Evolutionary conservation across 176 grass and related monocot genomes (phyloP), one percentile per base, ranked within the genome.

Genomic region (Oryza meridionalis): DNA sequence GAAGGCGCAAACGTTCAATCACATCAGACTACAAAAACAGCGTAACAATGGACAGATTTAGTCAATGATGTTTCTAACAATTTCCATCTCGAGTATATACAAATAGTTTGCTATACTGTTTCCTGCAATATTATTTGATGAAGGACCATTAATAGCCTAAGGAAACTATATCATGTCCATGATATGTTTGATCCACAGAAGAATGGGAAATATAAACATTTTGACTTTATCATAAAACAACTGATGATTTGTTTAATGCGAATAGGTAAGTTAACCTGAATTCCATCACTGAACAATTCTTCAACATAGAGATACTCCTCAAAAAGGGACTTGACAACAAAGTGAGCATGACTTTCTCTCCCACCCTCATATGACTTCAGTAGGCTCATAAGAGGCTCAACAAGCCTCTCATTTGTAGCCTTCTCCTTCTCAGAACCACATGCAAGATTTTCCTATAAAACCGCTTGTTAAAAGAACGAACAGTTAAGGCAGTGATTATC

Each of bases 361-460:
- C 93, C 96, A 73, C 93, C 88, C 64, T 99, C 96, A 62, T 99
- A 99, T 63, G 96, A 99, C 76, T 94, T 99, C 55, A 99, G 83
- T 47, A 92, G 72, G 83, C 75, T 94, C 81, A 82, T 67, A 77
- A 99, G 81, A 75, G 96, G 96, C 46, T 99, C 96, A 50, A 96
- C 89, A 88, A 99, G 90, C 89, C 96, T 96, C 78, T 99, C 93
- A 27, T 90, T 91, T 44, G 96, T 83, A 69, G 78, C 90, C 49
- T 77, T 94, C 84, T 99, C 96, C 79, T 93, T 99, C 65, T 92
- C 91, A 68, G 85, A 86, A 84, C 70, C 61, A 72, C 73, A 90
- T 40, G 71, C 75, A 65, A 99, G 84, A 79, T 96, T 91, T 75
- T 40, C 81, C 96, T 99, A 68, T 70, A 72, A 83, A 25, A 84